phyloP scores from a whole-genome alignment of 441 rosid species.

The Metrosideros polymorpha region DNA sequence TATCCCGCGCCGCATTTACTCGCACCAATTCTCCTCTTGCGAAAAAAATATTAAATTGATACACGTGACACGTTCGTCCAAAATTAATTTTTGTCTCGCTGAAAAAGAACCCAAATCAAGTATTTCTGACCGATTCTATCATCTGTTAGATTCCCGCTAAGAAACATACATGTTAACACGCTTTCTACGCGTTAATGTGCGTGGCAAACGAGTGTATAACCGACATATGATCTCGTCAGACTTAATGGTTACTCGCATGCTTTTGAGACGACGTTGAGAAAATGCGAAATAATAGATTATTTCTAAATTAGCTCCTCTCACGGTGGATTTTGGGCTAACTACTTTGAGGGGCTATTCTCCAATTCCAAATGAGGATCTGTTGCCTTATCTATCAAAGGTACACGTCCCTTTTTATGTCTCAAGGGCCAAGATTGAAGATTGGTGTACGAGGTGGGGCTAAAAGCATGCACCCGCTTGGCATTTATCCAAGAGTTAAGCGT shows the following conservation, averaged over 20 bases:
- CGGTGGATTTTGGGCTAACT: not conserved
- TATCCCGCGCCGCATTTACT: too few relatives aligned
- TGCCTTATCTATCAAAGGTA: not conserved
- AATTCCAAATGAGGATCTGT: not conserved
- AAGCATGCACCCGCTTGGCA: not conserved
- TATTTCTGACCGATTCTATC: fast-evolving
- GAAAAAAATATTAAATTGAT: too few relatives aligned
- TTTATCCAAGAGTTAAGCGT: not conserved
- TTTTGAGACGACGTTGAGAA: fast-evolving
- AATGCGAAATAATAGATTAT: fast-evolving
- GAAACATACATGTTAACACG: too few relatives aligned
- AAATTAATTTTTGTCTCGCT: fast-evolving
- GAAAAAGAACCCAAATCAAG: not conserved
- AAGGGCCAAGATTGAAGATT: not conserved
- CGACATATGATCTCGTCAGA: not conserved
- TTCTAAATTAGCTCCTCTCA: not conserved
- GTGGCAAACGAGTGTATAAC: not conserved
- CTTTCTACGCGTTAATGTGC: too few relatives aligned
- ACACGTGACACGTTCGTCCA: fast-evolving
- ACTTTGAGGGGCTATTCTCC: not conserved
- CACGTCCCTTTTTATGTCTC: not conserved
- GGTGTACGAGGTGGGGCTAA: not conserved
- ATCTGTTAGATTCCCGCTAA: not conserved
- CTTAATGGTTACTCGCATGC: too few relatives aligned
- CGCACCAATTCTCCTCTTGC: too few relatives aligned